A percentile compares a stretch with the other conserved stretches of the same genome.
These are phyloP conservation scores for Candida oleophila DNA, from an alignment of 805 yeast species.

Conservation along the genomic window DNA sequence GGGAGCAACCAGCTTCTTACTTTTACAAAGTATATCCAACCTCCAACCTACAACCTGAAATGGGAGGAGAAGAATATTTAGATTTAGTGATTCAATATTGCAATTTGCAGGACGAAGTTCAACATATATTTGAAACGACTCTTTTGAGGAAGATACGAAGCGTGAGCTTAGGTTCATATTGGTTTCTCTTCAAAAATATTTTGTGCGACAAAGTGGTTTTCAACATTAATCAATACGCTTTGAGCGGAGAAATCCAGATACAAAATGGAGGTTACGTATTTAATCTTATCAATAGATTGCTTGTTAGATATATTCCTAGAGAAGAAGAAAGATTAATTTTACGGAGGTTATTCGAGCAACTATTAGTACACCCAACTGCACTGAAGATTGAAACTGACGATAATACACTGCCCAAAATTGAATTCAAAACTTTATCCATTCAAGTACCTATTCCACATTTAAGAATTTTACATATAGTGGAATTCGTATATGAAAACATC, in stretches of 20 bases:
- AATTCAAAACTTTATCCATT: slow-evolving; percentile 35
- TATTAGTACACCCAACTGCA: background rate
- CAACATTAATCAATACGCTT: slow-evolving; percentile 31
- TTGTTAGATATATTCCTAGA: background rate
- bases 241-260: slow-evolving; percentile 11
- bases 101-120: slow-evolving; percentile 47
- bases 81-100: slow-evolving; percentile 46
- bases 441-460: slow-evolving; percentile 63
- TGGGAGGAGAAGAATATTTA: slow-evolving; percentile 33
- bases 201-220: slow-evolving; percentile 20
- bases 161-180: slow-evolving; percentile 14
- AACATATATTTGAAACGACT: slow-evolving; percentile 10
- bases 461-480: slow-evolving; percentile 59
- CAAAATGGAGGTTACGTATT: background rate
- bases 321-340: background rate
- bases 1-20: slow-evolving; percentile 68
- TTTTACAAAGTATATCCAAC: slow-evolving; percentile 49
- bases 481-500: slow-evolving; percentile 38
- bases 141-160: slow-evolving; percentile 14
- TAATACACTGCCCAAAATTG: background rate
- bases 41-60: slow-evolving; percentile 17
- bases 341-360: background rate
- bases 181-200: slow-evolving; percentile 20
- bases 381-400: background rate
- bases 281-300: background rate